These are phyloP conservation scores for Apiospora pterosperma DNA, from an alignment of 2,329 filamentous ascomycete genomes.

Conservation along the genomic window DNA sequence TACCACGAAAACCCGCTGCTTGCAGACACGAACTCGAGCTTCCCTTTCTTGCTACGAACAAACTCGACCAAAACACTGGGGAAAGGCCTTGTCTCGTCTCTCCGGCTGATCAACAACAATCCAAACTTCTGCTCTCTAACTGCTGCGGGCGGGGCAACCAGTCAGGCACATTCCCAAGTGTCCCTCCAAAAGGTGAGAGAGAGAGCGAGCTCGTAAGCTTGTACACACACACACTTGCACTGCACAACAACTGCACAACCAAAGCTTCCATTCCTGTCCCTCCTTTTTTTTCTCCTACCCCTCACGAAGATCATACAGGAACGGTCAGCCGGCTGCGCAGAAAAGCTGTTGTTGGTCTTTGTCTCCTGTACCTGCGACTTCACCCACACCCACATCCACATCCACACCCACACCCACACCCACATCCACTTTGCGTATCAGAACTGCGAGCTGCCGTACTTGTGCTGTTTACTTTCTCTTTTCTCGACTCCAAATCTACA, in stretches of 20 bases:
- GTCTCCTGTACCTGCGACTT: background rate
- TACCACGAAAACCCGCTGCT: background rate
- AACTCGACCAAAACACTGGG: background rate
- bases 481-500: background rate
- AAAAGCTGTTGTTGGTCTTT: background rate
- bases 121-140: background rate
- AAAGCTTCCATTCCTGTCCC: slow-evolving; percentile 14
- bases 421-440: background rate
- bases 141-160: background rate
- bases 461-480: background rate
- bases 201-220: background rate
- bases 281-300: slow-evolving; percentile 11
- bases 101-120: background rate
- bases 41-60: background rate
- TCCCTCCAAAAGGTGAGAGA: background rate
- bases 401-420: background rate
- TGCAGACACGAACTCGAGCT: background rate
- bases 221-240: too few species aligned
- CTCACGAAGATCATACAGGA: slow-evolving; percentile 24
- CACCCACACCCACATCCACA: background rate
- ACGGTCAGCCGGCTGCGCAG: slow-evolving; percentile 2
- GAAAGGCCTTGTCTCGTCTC: background rate
- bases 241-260: background rate
- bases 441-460: background rate
- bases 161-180: background rate